phyloP scores from a whole-genome alignment of 306 rosid genomes.

The Fragaria nilgerrensis region DNA sequence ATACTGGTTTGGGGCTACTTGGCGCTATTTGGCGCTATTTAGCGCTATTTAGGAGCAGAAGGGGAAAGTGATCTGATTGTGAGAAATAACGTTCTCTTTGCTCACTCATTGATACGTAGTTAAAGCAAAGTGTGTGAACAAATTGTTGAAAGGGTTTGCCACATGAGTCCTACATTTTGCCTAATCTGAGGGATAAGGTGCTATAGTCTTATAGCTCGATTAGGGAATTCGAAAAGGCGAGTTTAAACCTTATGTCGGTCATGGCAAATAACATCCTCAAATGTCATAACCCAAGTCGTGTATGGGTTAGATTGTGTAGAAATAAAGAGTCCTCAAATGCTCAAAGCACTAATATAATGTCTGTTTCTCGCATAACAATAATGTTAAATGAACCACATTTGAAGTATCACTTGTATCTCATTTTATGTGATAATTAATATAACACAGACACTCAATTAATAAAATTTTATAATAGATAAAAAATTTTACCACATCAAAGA shows the following conservation, averaged over 20 bases:
- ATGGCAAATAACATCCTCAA: too few relatives aligned
- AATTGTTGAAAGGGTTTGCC: neutral
- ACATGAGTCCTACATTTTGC: neutral
- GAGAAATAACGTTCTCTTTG: neutral
- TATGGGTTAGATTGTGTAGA: too few relatives aligned
- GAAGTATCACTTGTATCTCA: too few relatives aligned
- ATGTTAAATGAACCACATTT: too few relatives aligned
- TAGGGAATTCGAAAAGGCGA: neutral
- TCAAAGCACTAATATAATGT: too few relatives aligned
- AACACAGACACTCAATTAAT: too few relatives aligned
- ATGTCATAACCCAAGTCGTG: too few relatives aligned
- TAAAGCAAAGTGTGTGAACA: neutral
- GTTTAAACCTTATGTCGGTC: neutral
- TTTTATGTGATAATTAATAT: too few relatives aligned
- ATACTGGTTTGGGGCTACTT: neutral
- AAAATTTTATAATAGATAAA: accelerated
- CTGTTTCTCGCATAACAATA: too few relatives aligned
- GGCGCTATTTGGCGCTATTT: too few relatives aligned
- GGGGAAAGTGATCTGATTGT: neutral
- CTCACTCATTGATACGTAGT: neutral
- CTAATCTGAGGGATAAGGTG: neutral
- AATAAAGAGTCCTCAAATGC: too few relatives aligned
- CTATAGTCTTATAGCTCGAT: neutral
- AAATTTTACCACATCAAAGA: too few relatives aligned
- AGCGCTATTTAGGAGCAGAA: neutral